phyloP scores from a whole-genome alignment of 495 filamentous ascomycete species.

The Penicillium nucicola region DNA sequence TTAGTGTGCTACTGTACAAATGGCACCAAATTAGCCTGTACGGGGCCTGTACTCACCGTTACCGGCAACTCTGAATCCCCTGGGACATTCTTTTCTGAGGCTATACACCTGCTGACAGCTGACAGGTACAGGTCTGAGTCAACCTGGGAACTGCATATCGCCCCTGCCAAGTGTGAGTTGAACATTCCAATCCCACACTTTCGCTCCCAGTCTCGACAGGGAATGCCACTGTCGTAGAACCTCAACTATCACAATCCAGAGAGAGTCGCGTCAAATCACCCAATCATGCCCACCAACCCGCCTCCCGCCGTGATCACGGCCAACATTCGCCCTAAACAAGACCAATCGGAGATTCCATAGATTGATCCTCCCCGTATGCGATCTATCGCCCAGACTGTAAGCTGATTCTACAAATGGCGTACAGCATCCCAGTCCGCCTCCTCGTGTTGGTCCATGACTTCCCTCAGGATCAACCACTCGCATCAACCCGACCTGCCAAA shows the following conservation, averaged over 20 bases:
- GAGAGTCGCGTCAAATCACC: slow-evolving; percentile 13
- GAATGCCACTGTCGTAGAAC: neutral
- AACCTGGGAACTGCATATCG: no score
- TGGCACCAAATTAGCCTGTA: no score
- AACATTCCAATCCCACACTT: no score
- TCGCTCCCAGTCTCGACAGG: neutral
- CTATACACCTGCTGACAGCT: no score
- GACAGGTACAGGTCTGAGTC: no score
- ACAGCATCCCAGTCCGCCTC: neutral
- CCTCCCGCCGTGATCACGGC: slow-evolving; percentile 19
- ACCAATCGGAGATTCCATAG: slow-evolving; percentile 15
- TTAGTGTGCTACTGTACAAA: no score
- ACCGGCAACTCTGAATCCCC: no score
- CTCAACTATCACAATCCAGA: neutral
- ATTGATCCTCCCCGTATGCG: neutral
- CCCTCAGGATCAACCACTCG: no score
- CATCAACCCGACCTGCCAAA: no score
- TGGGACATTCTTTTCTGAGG: no score
- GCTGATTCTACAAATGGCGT: neutral
- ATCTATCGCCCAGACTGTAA: neutral
- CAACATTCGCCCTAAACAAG: slow-evolving; percentile 13
- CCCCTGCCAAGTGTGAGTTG: no score
- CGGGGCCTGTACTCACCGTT: no score
- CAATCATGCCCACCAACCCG: slow-evolving; percentile 14
- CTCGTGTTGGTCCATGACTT: neutral